These are phyloP conservation scores for Cokeromyces recurvatus DNA, from an alignment of 371 early-diverging fungal species.

Conservation along the genomic window DNA sequence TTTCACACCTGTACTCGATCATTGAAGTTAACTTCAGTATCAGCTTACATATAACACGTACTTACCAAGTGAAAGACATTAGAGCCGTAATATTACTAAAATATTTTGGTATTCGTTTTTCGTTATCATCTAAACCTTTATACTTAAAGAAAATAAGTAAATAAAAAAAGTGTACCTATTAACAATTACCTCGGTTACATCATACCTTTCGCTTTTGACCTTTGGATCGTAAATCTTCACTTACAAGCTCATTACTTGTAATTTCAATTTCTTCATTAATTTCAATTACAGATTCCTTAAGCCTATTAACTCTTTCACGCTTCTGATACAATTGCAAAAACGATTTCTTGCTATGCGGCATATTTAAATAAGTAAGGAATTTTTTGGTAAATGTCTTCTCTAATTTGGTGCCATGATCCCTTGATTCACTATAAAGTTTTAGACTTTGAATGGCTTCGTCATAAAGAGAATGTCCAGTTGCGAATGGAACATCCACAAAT, in stretches of 20 bases:
- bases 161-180: slow-evolving; percentile 4
- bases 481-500: not conserved
- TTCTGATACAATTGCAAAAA: slow-evolving; percentile 5
- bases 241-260: slow-evolving; percentile 10
- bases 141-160: slow-evolving; percentile 4
- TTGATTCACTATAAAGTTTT: not conserved
- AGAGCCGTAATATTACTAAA: slow-evolving; percentile 8
- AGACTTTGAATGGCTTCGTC: not conserved
- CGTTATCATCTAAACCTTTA: slow-evolving; percentile 3
- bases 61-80: not conserved
- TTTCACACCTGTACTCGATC: slow-evolving; percentile 11
- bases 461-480: slow-evolving; percentile 5
- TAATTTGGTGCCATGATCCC: slow-evolving; percentile 2
- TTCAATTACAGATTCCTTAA: slow-evolving; percentile 1
- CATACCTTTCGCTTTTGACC: slow-evolving; percentile 15
- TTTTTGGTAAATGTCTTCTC: slow-evolving; percentile 7
- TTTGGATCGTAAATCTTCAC: slow-evolving; percentile 10
- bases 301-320: slow-evolving; percentile 1
- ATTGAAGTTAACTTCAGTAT: slow-evolving; percentile 7
- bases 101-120: slow-evolving; percentile 5
- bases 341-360: slow-evolving; percentile 4
- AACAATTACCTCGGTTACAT: no score
- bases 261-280: slow-evolving; percentile 12
- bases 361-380: not conserved
- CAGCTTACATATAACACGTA: slow-evolving; percentile 4